Conservation (phyloP, 1,284 basidiomycete species). For the Cystobasidium pallidum region DNA sequence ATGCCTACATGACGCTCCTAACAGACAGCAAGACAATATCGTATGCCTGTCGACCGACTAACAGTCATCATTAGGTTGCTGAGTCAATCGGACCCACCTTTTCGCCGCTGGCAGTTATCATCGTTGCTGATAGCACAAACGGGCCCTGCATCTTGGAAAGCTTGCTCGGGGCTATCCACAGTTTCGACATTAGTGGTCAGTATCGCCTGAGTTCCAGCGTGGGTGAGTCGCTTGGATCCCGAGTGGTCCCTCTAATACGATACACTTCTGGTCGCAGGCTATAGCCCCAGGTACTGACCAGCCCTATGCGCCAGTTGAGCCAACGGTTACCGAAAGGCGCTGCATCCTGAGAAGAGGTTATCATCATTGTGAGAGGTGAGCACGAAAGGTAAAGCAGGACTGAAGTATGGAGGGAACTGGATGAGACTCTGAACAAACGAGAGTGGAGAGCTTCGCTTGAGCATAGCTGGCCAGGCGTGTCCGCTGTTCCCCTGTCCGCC, state of each 20-base stretch:
- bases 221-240: conserved; percentile 48
- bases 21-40: not conserved
- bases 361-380: not conserved
- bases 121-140: conserved; percentile 51
- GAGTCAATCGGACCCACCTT: conserved; percentile 19
- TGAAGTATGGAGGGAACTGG: not conserved
- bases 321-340: conserved; percentile 49
- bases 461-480: too few species aligned
- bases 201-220: conserved; percentile 46
- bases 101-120: conserved; percentile 41
- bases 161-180: conserved; percentile 35
- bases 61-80: not conserved
- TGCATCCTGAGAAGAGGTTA: not conserved
- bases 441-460: too few species aligned
- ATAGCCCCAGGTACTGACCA: conserved; percentile 50
- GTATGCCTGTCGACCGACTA: not conserved
- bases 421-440: not conserved
- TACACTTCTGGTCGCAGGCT: conserved; percentile 45
- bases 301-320: conserved; percentile 51
- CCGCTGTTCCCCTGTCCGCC: too few species aligned
- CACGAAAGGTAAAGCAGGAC: not conserved
- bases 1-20: conserved; percentile 47
- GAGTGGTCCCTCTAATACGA: conserved; percentile 50
- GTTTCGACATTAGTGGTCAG: conserved; percentile 48
- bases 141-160: conserved; percentile 49